Conservation (phyloP, 2,329 filamentous ascomycete genomes). For the Arthrobotrys sinensis region DNA sequence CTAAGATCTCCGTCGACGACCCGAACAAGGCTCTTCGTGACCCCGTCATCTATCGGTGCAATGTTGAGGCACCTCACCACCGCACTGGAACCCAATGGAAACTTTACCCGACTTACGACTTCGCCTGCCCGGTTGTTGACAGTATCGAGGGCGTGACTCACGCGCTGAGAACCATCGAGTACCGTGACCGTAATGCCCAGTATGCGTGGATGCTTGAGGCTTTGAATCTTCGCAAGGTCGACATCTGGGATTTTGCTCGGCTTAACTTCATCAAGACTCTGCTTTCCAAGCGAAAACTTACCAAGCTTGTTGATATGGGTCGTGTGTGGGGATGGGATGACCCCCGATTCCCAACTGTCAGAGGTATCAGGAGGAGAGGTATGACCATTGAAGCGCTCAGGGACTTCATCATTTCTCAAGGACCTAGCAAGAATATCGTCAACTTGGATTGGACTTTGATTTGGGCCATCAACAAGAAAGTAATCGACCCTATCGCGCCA, state of each 20-base stretch:
- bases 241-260: constrained; percentile 88
- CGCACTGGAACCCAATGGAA: constrained; percentile 85
- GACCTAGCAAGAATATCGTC: constrained; percentile 85
- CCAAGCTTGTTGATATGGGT: constrained; percentile 83
- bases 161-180: constrained; percentile 86
- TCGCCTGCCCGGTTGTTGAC: constrained; percentile 86
- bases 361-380: constrained; percentile 82
- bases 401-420: constrained; percentile 88
- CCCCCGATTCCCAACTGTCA: constrained; percentile 86
- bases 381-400: constrained; percentile 84
- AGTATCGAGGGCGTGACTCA: constrained; percentile 86
- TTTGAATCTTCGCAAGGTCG: constrained; percentile 80
- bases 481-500: constrained; percentile 82
- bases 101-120: constrained; percentile 89
- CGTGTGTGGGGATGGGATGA: constrained; percentile 89
- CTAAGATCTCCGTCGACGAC: constrained; percentile 91
- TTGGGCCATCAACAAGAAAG: constrained; percentile 83
- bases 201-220: constrained; percentile 88
- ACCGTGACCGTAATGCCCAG: constrained; percentile 87
- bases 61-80: constrained; percentile 77
- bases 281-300: constrained; percentile 87
- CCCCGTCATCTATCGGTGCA: constrained; percentile 97
- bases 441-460: constrained; percentile 86
- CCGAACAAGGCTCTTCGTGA: constrained; percentile 97
- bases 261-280: constrained; percentile 89